phyloP scores from a whole-genome alignment of 352 stramenopile species.

The Pythium pyrilobum region DNA sequence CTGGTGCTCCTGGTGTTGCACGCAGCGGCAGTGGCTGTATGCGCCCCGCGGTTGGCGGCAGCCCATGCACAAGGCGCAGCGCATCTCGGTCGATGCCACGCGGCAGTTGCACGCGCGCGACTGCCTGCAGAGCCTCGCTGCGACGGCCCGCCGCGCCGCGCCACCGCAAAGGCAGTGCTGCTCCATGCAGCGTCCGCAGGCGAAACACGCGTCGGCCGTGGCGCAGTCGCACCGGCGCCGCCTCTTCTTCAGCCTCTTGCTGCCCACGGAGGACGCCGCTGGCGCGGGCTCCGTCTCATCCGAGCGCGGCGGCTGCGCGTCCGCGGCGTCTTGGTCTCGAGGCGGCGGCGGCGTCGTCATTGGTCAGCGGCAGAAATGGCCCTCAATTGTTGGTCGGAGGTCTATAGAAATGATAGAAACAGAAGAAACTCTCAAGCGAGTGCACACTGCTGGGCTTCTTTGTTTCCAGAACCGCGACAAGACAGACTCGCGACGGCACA shows the following conservation, averaged over 20 bases:
- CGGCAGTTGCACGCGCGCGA: constrained; percentile 61
- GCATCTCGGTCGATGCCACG: constrained; percentile 19
- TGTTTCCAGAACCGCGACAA: background rate
- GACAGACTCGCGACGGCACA: background rate
- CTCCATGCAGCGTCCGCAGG: constrained; percentile 55
- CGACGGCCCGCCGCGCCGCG: constrained; percentile 14
- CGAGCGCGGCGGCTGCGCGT: background rate
- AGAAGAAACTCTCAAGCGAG: background rate
- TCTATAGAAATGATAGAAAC: constrained; percentile 19
- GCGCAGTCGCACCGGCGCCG: constrained; percentile 40
- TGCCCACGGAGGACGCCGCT: background rate
- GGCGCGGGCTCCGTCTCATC: background rate
- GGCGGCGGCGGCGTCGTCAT: too few species aligned
- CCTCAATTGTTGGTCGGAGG: constrained; percentile 6
- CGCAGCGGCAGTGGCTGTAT: constrained; percentile 57
- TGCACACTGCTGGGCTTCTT: too few species aligned
- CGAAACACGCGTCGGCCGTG: constrained; percentile 38
- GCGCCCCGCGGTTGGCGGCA: constrained; percentile 27
- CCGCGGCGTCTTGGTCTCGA: background rate
- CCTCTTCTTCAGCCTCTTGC: constrained; percentile 4
- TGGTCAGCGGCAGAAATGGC: background rate
- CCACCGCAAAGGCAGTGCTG: constrained; percentile 52
- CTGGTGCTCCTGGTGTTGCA: constrained; percentile 27
- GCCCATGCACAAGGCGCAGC: constrained; percentile 53
- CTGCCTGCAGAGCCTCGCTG: constrained; percentile 36